Evolutionary conservation across 768 basidiomycete species (phyloP).

Genomic region (Kwoniella sp.): DNA sequence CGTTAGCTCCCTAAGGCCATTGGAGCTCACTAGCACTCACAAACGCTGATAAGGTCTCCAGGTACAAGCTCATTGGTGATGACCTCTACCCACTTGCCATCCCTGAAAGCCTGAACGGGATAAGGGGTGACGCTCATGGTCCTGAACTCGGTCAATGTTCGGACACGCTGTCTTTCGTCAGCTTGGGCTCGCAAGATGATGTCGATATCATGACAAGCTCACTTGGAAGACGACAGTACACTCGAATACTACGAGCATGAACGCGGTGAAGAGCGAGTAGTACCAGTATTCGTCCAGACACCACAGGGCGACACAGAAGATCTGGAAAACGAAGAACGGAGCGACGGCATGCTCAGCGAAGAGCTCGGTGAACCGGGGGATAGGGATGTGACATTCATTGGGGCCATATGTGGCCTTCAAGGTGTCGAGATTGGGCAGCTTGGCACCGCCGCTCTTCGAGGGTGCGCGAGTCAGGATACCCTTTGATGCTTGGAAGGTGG

Average conservation of each 20-base stretch:
- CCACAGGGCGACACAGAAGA: constrained; percentile 97
- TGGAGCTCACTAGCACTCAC: constrained; percentile 53
- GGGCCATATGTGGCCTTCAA: constrained; percentile 71
- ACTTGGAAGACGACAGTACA: constrained; percentile 99
- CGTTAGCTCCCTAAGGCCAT: background rate
- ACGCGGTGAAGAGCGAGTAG: constrained; percentile 90
- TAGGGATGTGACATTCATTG: constrained; percentile 95
- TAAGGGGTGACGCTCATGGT: constrained; percentile 95
- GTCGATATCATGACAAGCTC: constrained; percentile 34
- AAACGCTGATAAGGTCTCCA: constrained; percentile 79
- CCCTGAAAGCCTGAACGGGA: constrained; percentile 73
- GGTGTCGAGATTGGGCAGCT: constrained; percentile 53
- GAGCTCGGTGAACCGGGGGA: constrained; percentile 86
- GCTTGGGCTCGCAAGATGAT: background rate
- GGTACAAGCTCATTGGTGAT: constrained; percentile 85
- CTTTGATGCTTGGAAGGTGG: constrained; percentile 57
- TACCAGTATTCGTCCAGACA: constrained; percentile 99
- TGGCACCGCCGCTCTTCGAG: constrained; percentile 8
- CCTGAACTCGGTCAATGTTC: constrained; percentile 88
- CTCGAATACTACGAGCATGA: constrained; percentile 98
- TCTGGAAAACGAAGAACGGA: constrained; percentile 98
- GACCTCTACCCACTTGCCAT: constrained; percentile 69
- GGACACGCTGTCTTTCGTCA: constrained; percentile 64
- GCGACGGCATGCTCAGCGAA: constrained; percentile 95
- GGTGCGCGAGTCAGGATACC: constrained; percentile 54